Evolutionary conservation across 148 eudicot species (phyloP), one percentile per base, ranked within the genome.

Genomic region (Euryodendron excelsum): DNA sequence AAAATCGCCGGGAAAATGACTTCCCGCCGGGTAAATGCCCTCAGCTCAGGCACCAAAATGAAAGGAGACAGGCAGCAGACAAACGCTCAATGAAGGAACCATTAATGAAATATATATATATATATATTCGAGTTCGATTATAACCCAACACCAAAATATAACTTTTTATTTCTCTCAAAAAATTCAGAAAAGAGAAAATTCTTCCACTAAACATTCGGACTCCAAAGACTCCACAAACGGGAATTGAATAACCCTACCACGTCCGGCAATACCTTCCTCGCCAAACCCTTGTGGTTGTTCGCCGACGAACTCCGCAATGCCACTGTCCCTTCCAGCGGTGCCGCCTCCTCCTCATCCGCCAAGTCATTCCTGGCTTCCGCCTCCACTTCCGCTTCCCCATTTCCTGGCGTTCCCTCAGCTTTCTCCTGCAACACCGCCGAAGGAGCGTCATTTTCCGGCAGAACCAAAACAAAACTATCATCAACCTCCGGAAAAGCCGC

Each of bases 191-290:
- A 31, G 12, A 11, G 30, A 31, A 28, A 28, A 62, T 30, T 31
- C 67, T 28, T 3, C 36, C 28, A 37, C 62, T 65, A 74, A 4
- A 15, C 89, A 81, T 88, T 85, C 82, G 95, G 93, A 87, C 87
- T 82, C 95, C 93, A 90, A 87, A 90, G 91, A 55, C 86, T 85
- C 92, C 91, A 93, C 72, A 93, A 90, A 88, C 95, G 95, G 37
- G 93, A 93, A 75, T 86, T 83, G 13, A 93, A 82, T 68, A 91
- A 31, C 59, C 95, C 95, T 62, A 93, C 83, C 79, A 93, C 89
- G 82, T 93, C 97, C 97, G 95, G 97, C 48, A 91, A 69, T 13
- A 91, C 86, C 82, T 88, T 93, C 84, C 91, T 88, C 44, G 88
- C 93, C 76, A 92, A 79, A 58, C 94, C 97, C 74, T 86, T 90